These are phyloP conservation scores for Pneumocystis canis DNA, from an alignment of 1,139 yeast species.

Conservation along the genomic window DNA sequence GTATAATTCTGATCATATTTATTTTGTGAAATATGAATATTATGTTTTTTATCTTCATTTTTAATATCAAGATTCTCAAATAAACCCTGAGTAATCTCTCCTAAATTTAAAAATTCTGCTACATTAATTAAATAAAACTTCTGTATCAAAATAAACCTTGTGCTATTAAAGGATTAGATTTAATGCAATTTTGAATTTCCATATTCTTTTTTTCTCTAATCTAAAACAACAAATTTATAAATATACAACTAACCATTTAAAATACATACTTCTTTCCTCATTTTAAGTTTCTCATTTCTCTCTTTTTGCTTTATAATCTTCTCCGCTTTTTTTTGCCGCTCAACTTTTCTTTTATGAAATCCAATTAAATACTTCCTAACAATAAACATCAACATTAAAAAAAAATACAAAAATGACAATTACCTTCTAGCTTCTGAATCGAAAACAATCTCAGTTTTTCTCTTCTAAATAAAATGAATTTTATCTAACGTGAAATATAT, in stretches of 20 bases:
- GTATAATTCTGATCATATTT: neutral
- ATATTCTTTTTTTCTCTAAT: neutral
- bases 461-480: neutral
- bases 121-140: neutral
- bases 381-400: neutral
- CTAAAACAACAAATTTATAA: neutral
- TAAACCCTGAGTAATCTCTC: neutral
- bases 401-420: neutral
- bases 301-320: slow-evolving; percentile 53
- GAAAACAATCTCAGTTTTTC: slow-evolving; percentile 1
- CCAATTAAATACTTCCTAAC: slow-evolving; percentile 66
- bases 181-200: neutral
- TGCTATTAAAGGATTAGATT: neutral
- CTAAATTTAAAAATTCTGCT: neutral
- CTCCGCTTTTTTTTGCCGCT: slow-evolving; percentile 74
- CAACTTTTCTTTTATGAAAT: slow-evolving; percentile 82
- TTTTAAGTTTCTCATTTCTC: neutral
- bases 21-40: neutral
- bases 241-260: neutral
- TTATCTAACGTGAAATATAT: neutral
- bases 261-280: neutral
- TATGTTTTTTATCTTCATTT: neutral
- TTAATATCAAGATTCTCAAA: neutral
- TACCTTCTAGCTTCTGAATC: neutral
- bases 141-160: neutral